Conservation (phyloP, 2,329 filamentous ascomycete species). For the Ascosphaera apis region DNA sequence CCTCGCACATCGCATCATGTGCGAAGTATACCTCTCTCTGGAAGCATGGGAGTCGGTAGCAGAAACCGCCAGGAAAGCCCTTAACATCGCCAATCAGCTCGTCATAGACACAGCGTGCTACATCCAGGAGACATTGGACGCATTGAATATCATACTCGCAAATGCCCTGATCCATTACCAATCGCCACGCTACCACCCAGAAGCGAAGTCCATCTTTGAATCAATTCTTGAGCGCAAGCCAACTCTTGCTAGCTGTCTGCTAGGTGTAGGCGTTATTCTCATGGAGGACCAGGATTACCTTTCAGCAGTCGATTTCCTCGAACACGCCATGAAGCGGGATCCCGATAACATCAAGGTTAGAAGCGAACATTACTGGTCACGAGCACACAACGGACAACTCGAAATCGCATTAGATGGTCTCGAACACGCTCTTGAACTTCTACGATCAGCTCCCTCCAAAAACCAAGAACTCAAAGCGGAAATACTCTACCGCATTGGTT, state of each 20-base stretch:
- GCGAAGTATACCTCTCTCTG: constrained; percentile 59
- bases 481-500: constrained; percentile 66
- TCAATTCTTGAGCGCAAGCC: constrained; percentile 53
- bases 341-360: constrained; percentile 52
- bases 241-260: constrained; percentile 55
- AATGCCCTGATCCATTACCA: constrained; percentile 84
- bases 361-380: constrained; percentile 81
- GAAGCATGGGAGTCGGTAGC: constrained; percentile 70
- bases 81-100: constrained; percentile 36
- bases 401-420: constrained; percentile 43
- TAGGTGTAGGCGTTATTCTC: constrained; percentile 75
- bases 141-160: constrained; percentile 52
- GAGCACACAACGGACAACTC: constrained; percentile 59
- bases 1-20: constrained; percentile 62
- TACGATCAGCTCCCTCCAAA: constrained; percentile 38
- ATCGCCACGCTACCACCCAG: constrained; percentile 66
- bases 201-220: constrained; percentile 72
- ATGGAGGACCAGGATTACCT: constrained; percentile 82
- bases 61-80: constrained; percentile 54
- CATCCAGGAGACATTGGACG: constrained; percentile 48
- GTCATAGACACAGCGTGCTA: constrained; percentile 42
- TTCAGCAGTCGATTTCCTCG: constrained; percentile 59
- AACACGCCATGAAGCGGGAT: constrained; percentile 51
- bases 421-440: constrained; percentile 40
- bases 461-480: constrained; percentile 56